These are phyloP conservation scores for Leishmania arabica DNA, from an alignment of 208 protist species.

Conservation along the genomic window DNA sequence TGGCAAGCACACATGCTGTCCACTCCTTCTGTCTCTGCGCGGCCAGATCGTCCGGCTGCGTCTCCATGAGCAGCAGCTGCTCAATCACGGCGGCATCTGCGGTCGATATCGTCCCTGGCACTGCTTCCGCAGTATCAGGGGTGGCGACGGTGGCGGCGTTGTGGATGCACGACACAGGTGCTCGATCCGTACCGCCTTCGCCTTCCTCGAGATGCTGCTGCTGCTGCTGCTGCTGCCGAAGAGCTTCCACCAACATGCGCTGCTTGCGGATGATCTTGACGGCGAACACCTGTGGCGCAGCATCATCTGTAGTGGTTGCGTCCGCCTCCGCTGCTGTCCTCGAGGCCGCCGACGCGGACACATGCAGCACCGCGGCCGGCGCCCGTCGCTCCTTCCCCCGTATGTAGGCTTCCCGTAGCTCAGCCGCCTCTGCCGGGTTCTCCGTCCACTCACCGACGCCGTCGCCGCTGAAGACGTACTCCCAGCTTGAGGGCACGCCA, in stretches of 20 bases:
- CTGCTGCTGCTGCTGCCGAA: conserved; percentile 16
- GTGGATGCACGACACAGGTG: background rate
- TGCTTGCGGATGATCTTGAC: conserved; percentile 57
- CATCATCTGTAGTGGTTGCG: background rate
- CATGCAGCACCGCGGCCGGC: conserved; percentile 14
- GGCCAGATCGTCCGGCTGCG: conserved; percentile 41
- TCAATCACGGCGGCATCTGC: conserved; percentile 28
- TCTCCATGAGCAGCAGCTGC: conserved; percentile 46
- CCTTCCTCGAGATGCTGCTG: conserved; percentile 2
- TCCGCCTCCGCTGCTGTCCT: background rate
- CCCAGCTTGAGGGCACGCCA: background rate
- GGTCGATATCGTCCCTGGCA: background rate
- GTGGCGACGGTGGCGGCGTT: background rate
- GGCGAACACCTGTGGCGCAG: conserved; percentile 27
- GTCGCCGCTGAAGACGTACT: conserved; percentile 20
- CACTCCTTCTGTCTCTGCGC: conserved; percentile 28
- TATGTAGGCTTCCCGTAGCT: conserved; percentile 18
- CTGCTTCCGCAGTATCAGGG: background rate
- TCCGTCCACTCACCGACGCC: conserved; percentile 1
- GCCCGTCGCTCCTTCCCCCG: conserved; percentile 11
- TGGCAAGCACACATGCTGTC: conserved; percentile 11
- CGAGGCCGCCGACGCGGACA: background rate
- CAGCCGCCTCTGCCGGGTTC: conserved; percentile 14
- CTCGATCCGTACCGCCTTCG: background rate
- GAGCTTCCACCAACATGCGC: conserved; percentile 40